phyloP scores from a whole-genome alignment of 257 asterid species.

The Fraxinus americana region DNA sequence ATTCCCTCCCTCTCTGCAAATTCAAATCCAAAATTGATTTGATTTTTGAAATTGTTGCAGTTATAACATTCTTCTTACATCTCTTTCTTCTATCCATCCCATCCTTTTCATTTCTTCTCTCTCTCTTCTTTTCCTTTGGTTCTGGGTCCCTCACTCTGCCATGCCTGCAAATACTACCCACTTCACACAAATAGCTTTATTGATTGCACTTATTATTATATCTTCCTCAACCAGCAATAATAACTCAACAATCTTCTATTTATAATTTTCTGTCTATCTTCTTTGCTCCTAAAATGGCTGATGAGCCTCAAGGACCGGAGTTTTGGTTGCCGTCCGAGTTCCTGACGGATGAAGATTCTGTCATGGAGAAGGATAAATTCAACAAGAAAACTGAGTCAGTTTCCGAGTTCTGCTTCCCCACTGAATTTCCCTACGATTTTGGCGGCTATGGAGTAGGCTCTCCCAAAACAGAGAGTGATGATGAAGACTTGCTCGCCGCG shows the following conservation, averaged over 20 bases:
- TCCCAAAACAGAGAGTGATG: constrained; percentile 28
- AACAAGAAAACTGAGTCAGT: constrained; percentile 13
- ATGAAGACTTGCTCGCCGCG: constrained; percentile 32
- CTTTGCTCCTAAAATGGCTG: constrained; percentile 36
- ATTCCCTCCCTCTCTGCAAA: not conserved
- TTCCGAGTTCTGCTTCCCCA: constrained; percentile 41
- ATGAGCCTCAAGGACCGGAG: constrained; percentile 42
- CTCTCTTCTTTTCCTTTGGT: constrained; percentile 24
- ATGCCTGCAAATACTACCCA: constrained; percentile 19
- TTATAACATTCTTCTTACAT: constrained; percentile 38
- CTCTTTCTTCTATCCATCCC: not conserved
- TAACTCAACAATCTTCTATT: constrained; percentile 6
- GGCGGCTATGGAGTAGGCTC: constrained; percentile 25
- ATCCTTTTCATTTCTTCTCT: not conserved
- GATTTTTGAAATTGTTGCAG: constrained; percentile 28
- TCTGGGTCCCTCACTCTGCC: constrained; percentile 23
- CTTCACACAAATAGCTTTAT: too few relatives aligned
- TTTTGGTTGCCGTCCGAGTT: constrained; percentile 80
- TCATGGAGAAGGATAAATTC: constrained; percentile 31
- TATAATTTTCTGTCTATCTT: not conserved
- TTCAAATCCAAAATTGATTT: constrained; percentile 2
- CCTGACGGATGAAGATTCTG: constrained; percentile 57
- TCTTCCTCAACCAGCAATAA: constrained; percentile 54
- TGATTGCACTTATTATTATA: constrained; percentile 42
- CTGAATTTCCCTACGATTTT: constrained; percentile 48